phyloP scores from a whole-genome alignment of 208 protist genomes.

The Crithidia mellificae region DNA sequence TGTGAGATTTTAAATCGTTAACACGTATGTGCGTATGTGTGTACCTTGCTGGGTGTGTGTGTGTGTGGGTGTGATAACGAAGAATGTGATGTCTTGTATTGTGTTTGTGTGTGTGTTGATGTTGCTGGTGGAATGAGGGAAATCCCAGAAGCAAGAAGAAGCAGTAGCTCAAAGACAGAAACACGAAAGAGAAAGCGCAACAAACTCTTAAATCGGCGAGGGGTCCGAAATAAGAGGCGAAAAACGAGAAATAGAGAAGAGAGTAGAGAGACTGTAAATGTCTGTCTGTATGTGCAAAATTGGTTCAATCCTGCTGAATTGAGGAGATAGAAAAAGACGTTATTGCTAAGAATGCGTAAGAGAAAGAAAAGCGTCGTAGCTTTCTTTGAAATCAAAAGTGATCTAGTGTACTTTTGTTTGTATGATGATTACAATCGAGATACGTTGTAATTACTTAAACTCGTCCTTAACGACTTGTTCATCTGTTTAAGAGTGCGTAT shows the following conservation, averaged over 20 bases:
- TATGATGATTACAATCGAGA: constrained; percentile 1
- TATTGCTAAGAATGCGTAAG: neutral
- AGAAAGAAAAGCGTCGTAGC: neutral
- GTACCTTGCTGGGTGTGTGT: neutral
- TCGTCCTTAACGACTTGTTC: neutral
- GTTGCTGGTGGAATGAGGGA: constrained; percentile 4
- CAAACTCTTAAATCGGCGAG: constrained; percentile 1
- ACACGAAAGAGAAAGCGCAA: neutral
- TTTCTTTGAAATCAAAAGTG: neutral
- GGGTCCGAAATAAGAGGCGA: constrained; percentile 3
- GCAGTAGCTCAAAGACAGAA: no score
- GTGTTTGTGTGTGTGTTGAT: neutral
- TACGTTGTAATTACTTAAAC: neutral
- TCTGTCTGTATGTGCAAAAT: neutral
- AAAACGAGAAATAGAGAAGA: neutral
- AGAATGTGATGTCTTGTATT: neutral
- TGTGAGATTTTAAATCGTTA: neutral
- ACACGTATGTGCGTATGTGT: neutral
- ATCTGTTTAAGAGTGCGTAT: neutral
- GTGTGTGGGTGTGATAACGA: neutral
- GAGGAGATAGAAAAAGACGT: neutral
- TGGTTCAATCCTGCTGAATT: neutral
- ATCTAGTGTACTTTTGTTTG: constrained; percentile 3
- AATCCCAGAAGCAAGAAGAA: constrained; percentile 1
- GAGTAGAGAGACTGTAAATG: neutral